Percentiles rank a stretch among this genome's conserved stretches.
These are phyloP conservation scores for Saccharomycopsis crataegensis DNA, from an alignment of 1,139 yeast genomes.

Conservation along the genomic window DNA sequence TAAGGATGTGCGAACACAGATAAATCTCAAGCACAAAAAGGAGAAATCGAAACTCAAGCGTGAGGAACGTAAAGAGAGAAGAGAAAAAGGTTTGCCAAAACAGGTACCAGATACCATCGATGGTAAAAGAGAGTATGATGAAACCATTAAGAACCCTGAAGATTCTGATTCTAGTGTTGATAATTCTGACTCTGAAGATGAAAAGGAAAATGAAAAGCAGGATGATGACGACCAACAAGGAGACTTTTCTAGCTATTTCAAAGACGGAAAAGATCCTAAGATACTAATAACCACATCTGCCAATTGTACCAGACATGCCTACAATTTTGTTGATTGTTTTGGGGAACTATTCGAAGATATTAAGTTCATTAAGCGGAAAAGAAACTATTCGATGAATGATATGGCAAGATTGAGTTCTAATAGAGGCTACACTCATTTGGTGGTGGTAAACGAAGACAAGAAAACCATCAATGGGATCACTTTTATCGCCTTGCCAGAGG, in stretches of 20 bases:
- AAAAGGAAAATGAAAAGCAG: slow-evolving; percentile 26
- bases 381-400: slow-evolving; percentile 75
- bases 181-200: slow-evolving; percentile 67
- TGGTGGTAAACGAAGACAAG: slow-evolving; percentile 89
- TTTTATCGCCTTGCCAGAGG: slow-evolving; percentile 86
- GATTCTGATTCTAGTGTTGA: slow-evolving; percentile 1
- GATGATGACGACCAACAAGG: slow-evolving; percentile 17
- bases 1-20: slow-evolving; percentile 14
- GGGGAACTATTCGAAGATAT: slow-evolving; percentile 81
- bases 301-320: slow-evolving; percentile 78
- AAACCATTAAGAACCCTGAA: slow-evolving; percentile 45
- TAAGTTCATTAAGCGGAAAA: slow-evolving; percentile 80
- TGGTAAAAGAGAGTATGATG: slow-evolving; percentile 81
- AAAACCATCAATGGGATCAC: slow-evolving; percentile 84
- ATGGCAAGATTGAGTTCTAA: slow-evolving; percentile 77
- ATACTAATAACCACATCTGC: slow-evolving; percentile 84
- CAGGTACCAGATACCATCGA: slow-evolving; percentile 89
- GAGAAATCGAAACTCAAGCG: slow-evolving; percentile 73
- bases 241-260: slow-evolving; percentile 53
- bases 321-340: slow-evolving; percentile 81
- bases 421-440: slow-evolving; percentile 78
- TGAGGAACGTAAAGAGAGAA: slow-evolving; percentile 79
- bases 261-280: slow-evolving; percentile 60
- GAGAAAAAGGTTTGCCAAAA: slow-evolving; percentile 67
- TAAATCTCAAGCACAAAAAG: slow-evolving; percentile 16